These are phyloP conservation scores for Ustilaginoidea virens DNA, from an alignment of 2,329 filamentous ascomycete species.

Conservation along the genomic window DNA sequence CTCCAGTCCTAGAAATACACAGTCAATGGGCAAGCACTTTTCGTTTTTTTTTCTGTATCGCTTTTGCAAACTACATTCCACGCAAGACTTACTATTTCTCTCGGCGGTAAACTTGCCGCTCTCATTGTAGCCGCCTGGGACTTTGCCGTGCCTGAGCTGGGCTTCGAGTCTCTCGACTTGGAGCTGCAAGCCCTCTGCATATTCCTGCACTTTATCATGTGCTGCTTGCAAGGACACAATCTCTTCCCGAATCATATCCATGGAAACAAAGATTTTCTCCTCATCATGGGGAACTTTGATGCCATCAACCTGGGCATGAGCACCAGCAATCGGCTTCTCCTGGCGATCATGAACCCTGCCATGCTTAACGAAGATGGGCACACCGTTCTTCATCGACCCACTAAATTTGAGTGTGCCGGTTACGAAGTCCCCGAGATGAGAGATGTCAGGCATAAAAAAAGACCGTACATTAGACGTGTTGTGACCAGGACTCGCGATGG, in stretches of 20 bases:
- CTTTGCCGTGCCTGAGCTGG: constrained; percentile 30
- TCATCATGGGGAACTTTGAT: constrained; percentile 36
- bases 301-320: constrained; percentile 34
- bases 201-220: constrained; percentile 37
- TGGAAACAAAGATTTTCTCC: constrained; percentile 41
- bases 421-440: constrained; percentile 40
- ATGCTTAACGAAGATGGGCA: constrained; percentile 40
- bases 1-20: constrained; percentile 33
- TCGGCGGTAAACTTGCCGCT: constrained; percentile 31
- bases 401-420: constrained; percentile 37
- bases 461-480: constrained; percentile 30
- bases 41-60: background rate
- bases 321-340: constrained; percentile 15
- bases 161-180: constrained; percentile 34
- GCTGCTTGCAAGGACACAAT: constrained; percentile 39
- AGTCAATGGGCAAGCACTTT: constrained; percentile 5
- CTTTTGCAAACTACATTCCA: constrained; percentile 2
- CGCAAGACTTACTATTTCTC: constrained; percentile 35
- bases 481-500: constrained; percentile 17
- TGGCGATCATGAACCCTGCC: constrained; percentile 31
- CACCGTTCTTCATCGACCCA: constrained; percentile 34
- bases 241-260: constrained; percentile 46
- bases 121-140: constrained; percentile 26
- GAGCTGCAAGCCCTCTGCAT: constrained; percentile 35
- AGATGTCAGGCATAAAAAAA: constrained; percentile 38